Conservation (phyloP, 2,329 filamentous ascomycete species). For the Diplocarpon mali region DNA sequence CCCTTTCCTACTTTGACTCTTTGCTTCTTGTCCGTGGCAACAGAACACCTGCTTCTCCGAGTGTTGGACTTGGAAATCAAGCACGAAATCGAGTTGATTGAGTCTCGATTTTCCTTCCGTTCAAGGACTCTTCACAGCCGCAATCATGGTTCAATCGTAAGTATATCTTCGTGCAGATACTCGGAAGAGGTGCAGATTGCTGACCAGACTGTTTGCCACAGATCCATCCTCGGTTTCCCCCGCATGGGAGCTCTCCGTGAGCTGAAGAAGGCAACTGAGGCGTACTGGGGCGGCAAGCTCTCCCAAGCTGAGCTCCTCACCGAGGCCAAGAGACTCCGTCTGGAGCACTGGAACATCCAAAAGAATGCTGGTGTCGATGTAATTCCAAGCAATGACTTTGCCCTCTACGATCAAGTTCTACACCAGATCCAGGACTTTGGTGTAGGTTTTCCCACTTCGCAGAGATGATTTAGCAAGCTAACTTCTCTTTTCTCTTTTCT, state of each 20-base stretch:
- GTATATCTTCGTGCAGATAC: constrained; percentile 20
- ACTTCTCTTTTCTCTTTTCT: constrained; percentile 5
- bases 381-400: constrained; percentile 99
- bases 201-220: constrained; percentile 13
- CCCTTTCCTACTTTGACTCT: too few relatives aligned
- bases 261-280: constrained; percentile 99
- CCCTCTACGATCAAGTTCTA: constrained; percentile 95
- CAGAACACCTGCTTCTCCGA: too few relatives aligned
- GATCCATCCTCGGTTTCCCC: constrained; percentile 87
- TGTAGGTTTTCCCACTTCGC: constrained; percentile 41
- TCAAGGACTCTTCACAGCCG: constrained; percentile 12
- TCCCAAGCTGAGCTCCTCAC: constrained; percentile 80
- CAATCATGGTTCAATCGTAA: constrained; percentile 51
- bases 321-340: constrained; percentile 93
- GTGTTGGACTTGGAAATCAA: neutral
- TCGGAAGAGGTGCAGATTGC: constrained; percentile 1
- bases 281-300: constrained; percentile 94
- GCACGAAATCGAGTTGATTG: constrained; percentile 12
- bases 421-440: constrained; percentile 97
- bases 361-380: constrained; percentile 95
- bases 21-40: too few relatives aligned
- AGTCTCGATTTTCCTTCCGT: constrained; percentile 9
- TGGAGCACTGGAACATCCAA: constrained; percentile 99
- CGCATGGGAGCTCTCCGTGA: constrained; percentile 98
- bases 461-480: constrained; percentile 7